Conservation (phyloP, 179 eudicot genomes). For the Kewa caespitosa region DNA sequence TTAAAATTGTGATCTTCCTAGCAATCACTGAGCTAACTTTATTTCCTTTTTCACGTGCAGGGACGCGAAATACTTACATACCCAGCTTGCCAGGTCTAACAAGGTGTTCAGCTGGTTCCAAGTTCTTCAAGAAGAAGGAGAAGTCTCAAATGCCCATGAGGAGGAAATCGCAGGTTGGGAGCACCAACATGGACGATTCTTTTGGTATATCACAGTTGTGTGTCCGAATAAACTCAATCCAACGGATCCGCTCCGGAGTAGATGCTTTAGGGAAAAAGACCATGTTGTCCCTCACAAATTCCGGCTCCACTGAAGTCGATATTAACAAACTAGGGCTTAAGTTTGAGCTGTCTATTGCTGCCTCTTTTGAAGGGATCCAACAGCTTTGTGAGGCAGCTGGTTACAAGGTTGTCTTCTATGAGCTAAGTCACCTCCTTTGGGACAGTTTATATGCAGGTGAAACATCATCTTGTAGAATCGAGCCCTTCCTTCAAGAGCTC, state of each 20-base stretch:
- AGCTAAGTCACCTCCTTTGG: constrained; percentile 65
- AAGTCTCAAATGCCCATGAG: constrained; percentile 39
- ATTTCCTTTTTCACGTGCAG: constrained; percentile 35
- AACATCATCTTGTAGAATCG: constrained; percentile 60
- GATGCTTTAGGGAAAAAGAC: constrained; percentile 60
- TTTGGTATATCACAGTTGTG: constrained; percentile 60
- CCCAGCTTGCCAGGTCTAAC: constrained; percentile 82
- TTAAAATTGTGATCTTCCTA: no score
- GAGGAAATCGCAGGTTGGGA: constrained; percentile 54
- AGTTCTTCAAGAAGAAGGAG: constrained; percentile 73
- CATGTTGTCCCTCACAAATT: constrained; percentile 46
- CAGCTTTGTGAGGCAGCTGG: constrained; percentile 68
- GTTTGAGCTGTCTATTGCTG: constrained; percentile 60
- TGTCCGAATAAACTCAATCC: constrained; percentile 79
- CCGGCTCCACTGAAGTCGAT: constrained; percentile 40
- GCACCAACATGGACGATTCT: constrained; percentile 38
- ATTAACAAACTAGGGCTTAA: constrained; percentile 34
- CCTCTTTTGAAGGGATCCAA: constrained; percentile 66
- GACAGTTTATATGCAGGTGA: constrained; percentile 73
- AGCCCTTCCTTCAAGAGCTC: constrained; percentile 70
- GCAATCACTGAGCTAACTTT: constrained; percentile 5
- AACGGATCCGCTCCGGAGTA: constrained; percentile 57
- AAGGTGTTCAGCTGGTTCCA: constrained; percentile 74
- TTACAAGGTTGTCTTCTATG: constrained; percentile 64
- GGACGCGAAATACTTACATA: constrained; percentile 51